Conservation (phyloP, 2,329 filamentous ascomycete genomes). For the Talaromyces islandicus region DNA sequence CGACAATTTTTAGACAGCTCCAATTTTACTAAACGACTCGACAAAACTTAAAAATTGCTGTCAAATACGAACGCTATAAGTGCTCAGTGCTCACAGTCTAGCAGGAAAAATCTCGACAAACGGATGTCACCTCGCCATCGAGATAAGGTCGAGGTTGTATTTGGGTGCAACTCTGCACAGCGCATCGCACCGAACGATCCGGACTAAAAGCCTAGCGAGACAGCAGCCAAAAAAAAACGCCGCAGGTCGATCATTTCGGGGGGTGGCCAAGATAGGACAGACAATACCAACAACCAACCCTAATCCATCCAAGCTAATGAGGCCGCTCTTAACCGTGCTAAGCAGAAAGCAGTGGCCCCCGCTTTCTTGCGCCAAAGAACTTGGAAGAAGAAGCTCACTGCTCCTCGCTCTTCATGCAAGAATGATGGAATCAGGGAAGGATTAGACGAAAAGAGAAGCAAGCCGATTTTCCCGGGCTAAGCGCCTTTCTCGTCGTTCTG, state of each 20-base stretch:
- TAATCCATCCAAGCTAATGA: background rate
- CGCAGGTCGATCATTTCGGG: background rate
- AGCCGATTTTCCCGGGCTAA: background rate
- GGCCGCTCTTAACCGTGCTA: background rate
- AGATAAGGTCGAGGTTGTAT: constrained; percentile 1
- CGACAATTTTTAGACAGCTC: background rate
- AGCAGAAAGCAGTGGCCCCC: background rate
- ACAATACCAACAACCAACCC: background rate
- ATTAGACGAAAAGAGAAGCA: background rate
- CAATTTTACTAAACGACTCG: no score
- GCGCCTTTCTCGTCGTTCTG: background rate
- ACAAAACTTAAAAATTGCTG: background rate
- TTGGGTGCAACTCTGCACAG: background rate
- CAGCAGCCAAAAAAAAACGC: background rate
- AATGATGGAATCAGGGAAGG: background rate
- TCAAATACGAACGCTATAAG: no score
- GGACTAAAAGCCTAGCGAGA: background rate
- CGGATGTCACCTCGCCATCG: background rate
- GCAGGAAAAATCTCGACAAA: background rate
- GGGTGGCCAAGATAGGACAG: background rate
- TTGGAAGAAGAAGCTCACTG: no score
- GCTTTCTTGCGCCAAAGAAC: background rate
- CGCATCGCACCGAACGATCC: background rate
- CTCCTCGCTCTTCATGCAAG: background rate
- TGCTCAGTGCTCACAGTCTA: no score